Evolutionary conservation across 2,329 filamentous ascomycete genomes (phyloP).

Genomic region (Beauveria medogensis): DNA sequence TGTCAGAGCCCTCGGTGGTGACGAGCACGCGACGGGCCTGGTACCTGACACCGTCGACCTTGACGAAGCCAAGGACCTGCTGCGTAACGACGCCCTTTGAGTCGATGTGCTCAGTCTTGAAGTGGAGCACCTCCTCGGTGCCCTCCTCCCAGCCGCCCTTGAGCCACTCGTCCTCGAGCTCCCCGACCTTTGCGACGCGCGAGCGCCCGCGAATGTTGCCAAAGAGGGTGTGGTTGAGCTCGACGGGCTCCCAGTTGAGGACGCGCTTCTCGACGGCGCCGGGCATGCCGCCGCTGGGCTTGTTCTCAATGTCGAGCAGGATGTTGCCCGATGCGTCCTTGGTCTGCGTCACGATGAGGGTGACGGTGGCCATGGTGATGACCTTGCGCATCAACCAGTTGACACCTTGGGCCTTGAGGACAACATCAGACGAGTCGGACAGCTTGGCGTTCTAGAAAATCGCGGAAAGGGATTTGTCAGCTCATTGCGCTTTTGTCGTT

Average conservation of each 20-base stretch:
- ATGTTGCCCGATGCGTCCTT: slow-evolving; percentile 12
- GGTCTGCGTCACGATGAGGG: slow-evolving; percentile 13
- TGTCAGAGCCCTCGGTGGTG: slow-evolving; percentile 8
- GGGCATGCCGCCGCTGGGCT: slow-evolving; percentile 13
- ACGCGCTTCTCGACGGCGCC: slow-evolving; percentile 14
- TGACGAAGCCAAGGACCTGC: slow-evolving; percentile 9
- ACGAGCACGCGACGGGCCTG: slow-evolving; percentile 11
- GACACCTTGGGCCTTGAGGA: slow-evolving; percentile 16
- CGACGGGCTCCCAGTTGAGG: slow-evolving; percentile 13
- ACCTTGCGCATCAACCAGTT: slow-evolving; percentile 17
- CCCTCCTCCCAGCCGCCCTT: slow-evolving; percentile 15
- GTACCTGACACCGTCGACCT: slow-evolving; percentile 8
- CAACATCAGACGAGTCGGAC: slow-evolving; percentile 14
- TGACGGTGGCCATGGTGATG: slow-evolving; percentile 14
- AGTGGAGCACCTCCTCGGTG: slow-evolving; percentile 13
- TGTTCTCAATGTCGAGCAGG: slow-evolving; percentile 14
- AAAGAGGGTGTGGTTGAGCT: slow-evolving; percentile 16
- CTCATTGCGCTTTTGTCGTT: background rate
- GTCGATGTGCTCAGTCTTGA: slow-evolving; percentile 14
- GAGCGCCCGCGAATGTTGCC: slow-evolving; percentile 15
- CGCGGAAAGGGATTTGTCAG: background rate
- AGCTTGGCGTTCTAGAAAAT: slow-evolving; percentile 8
- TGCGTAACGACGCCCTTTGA: slow-evolving; percentile 10
- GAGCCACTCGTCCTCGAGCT: slow-evolving; percentile 14
- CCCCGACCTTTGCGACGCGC: slow-evolving; percentile 11